A percentile compares a stretch with the other conserved stretches of the same genome.
These are phyloP conservation scores for Rhizopus delemar DNA, from an alignment of 371 early-diverging fungal genomes.

Conservation along the genomic window DNA sequence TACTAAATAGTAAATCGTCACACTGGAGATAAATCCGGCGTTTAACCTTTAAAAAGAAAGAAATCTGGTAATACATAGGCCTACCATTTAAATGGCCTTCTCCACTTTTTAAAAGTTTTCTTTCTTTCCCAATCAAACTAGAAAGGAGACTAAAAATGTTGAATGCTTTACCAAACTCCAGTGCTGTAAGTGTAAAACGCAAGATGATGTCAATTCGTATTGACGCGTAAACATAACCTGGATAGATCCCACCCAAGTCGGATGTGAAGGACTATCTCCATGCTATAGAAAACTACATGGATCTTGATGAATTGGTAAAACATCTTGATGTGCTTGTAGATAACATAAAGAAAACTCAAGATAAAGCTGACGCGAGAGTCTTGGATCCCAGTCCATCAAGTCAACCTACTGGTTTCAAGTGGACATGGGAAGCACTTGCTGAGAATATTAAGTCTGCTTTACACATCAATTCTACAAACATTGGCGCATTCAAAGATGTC, in stretches of 20 bases:
- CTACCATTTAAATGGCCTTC: background rate
- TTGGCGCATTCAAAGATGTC: constrained; percentile 37
- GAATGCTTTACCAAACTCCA: background rate
- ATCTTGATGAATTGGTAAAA: background rate
- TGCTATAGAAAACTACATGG: background rate
- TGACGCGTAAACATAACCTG: background rate
- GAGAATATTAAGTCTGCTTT: constrained; percentile 34
- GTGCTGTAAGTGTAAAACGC: background rate
- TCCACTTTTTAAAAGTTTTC: background rate
- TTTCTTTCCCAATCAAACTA: constrained; percentile 1
- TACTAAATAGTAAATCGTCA: background rate
- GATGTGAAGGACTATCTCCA: background rate
- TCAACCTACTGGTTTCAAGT: constrained; percentile 26
- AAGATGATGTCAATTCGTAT: background rate
- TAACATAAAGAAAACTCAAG: background rate
- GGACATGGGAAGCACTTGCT: constrained; percentile 36
- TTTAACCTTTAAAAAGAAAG: background rate
- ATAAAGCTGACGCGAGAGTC: background rate
- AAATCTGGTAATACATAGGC: no score
- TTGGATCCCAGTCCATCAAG: constrained; percentile 17
- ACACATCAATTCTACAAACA: constrained; percentile 25
- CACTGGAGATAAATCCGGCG: background rate
- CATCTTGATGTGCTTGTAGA: background rate
- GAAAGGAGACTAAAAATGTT: background rate
- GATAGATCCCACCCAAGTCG: background rate